Conservation (phyloP, 1,284 basidiomycete species). For the Ustilago sp. region DNA sequence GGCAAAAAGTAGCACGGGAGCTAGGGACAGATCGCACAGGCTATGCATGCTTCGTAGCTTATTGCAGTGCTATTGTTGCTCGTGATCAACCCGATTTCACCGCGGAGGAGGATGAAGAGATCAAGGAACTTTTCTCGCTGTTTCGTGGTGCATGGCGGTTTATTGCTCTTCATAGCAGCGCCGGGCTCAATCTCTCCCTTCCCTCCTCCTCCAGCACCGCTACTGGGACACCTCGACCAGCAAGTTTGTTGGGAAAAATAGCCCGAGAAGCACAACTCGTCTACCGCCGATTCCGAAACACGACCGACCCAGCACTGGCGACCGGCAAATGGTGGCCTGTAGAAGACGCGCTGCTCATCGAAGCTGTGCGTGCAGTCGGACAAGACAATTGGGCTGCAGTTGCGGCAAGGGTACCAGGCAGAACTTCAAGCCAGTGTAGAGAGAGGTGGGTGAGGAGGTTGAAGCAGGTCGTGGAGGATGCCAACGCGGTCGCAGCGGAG, state of each 20-base stretch:
- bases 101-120: conserved; percentile 27
- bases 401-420: conserved; percentile 28
- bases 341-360: conserved; percentile 35
- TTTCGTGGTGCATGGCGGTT: conserved; percentile 46
- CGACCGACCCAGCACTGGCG: conserved; percentile 32
- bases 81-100: conserved; percentile 36
- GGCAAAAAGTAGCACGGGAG: conserved; percentile 27
- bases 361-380: conserved; percentile 18
- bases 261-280: conserved; percentile 23
- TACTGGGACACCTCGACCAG: background rate
- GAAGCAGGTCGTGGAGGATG: conserved; percentile 20
- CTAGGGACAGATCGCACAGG: conserved; percentile 32
- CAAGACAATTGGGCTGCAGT: conserved; percentile 34
- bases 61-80: conserved; percentile 21
- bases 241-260: conserved; percentile 30
- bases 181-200: conserved; percentile 17
- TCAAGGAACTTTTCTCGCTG: conserved; percentile 35
- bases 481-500: background rate
- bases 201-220: conserved; percentile 1
- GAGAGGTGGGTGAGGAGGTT: conserved; percentile 41
- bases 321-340: conserved; percentile 32
- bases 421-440: conserved; percentile 43
- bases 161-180: conserved; percentile 29
- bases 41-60: conserved; percentile 37
- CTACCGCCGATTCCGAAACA: conserved; percentile 41